phyloP scores from a whole-genome alignment of 164 flowering plant genomes.

The Akebia trifoliata region DNA sequence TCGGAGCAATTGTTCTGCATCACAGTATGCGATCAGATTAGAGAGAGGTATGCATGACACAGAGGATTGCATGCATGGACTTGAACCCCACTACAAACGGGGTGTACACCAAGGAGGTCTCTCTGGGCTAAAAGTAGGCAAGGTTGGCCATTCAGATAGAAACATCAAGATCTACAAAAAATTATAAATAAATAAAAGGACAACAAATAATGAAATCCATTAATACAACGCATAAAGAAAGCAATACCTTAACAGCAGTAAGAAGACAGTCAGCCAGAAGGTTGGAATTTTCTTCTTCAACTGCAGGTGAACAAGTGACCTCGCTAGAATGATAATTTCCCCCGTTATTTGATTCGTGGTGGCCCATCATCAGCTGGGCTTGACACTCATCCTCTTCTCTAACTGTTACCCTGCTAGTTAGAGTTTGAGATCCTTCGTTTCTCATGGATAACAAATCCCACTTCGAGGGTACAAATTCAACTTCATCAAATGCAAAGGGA shows the following conservation, averaged over 20 bases:
- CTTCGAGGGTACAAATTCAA: constrained; percentile 63
- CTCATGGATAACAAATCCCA: constrained; percentile 70
- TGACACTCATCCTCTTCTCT: constrained; percentile 34
- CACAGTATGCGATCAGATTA: no score
- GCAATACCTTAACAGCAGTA: constrained; percentile 77
- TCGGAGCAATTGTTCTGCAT: no score
- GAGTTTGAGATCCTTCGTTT: constrained; percentile 25
- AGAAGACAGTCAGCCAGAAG: constrained; percentile 88
- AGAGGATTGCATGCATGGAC: no score
- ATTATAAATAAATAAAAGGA: background rate
- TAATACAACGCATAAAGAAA: constrained; percentile 3
- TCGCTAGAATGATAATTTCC: constrained; percentile 24
- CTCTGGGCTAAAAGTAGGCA: no score
- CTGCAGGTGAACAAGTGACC: constrained; percentile 28
- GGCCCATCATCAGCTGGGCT: constrained; percentile 27
- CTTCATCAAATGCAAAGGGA: constrained; percentile 94
- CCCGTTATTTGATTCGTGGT: constrained; percentile 36
- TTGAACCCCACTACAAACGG: no score
- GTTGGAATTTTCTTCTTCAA: constrained; percentile 36
- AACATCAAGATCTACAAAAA: no score
- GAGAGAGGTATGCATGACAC: no score
- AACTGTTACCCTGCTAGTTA: constrained; percentile 18
- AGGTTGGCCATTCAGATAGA: no score
- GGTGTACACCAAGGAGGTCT: no score
- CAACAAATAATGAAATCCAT: background rate